Conservation (phyloP, 2,329 filamentous ascomycete genomes). For the Trichoderma koningii region DNA sequence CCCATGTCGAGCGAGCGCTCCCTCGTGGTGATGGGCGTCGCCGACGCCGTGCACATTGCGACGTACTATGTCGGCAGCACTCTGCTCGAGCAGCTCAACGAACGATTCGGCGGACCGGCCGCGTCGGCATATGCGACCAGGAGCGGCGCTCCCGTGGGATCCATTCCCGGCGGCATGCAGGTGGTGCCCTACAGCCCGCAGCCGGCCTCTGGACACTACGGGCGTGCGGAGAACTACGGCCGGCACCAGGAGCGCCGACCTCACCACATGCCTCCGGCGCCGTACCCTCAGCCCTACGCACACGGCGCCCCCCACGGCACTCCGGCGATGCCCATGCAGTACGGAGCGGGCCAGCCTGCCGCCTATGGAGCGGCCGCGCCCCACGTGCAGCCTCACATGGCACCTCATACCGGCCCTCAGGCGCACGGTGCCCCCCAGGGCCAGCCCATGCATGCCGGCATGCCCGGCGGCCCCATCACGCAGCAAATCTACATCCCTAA, state of each 20-base stretch:
- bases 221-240: constrained; percentile 81
- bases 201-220: constrained; percentile 88
- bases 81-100: constrained; percentile 94
- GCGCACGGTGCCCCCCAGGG: constrained; percentile 68
- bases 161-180: constrained; percentile 96
- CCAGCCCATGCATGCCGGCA: constrained; percentile 71
- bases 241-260: constrained; percentile 71
- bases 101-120: constrained; percentile 91
- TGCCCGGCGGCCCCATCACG: constrained; percentile 68
- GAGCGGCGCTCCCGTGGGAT: constrained; percentile 88
- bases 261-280: constrained; percentile 74
- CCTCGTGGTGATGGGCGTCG: constrained; percentile 96
- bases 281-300: constrained; percentile 71
- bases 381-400: constrained; percentile 70
- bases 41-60: constrained; percentile 97
- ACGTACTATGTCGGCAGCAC: constrained; percentile 99
- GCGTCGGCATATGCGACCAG: constrained; percentile 97
- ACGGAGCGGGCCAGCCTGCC: constrained; percentile 67
- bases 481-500: constrained; percentile 99
- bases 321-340: constrained; percentile 72
- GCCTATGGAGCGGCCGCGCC: constrained; percentile 80
- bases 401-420: constrained; percentile 59
- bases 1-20: constrained; percentile 95
- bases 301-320: constrained; percentile 61
- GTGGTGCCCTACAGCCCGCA: constrained; percentile 98